Conservation (phyloP, 1,284 basidiomycete genomes). For the Phylloporus gajari region DNA sequence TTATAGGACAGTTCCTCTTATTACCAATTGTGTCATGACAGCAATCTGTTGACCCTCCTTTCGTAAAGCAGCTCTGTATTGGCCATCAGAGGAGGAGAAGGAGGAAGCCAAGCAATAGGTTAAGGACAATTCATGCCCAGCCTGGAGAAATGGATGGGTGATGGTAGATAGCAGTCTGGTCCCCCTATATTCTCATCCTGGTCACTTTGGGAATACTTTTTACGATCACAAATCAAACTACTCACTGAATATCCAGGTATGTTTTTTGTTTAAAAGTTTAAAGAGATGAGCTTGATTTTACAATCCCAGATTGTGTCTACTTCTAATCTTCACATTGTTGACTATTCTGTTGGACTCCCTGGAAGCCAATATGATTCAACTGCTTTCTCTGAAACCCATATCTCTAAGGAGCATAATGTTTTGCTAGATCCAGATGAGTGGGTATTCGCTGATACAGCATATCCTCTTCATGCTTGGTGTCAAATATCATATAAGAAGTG, state of each 20-base stretch:
- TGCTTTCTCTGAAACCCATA: slow-evolving; percentile 43
- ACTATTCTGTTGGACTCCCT: slow-evolving; percentile 8
- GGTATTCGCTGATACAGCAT: slow-evolving; percentile 51
- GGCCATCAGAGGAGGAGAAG: slow-evolving; percentile 9
- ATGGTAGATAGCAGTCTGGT: slow-evolving; percentile 48
- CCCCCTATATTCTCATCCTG: no score
- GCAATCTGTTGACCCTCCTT: slow-evolving; percentile 15
- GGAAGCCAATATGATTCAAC: slow-evolving; percentile 6
- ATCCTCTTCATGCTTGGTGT: slow-evolving; percentile 42
- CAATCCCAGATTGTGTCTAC: neutral
- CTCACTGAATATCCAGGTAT: slow-evolving; percentile 50
- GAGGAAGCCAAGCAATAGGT: slow-evolving; percentile 17
- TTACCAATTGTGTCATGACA: slow-evolving; percentile 36
- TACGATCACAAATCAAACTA: slow-evolving; percentile 52
- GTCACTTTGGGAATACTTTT: slow-evolving; percentile 46
- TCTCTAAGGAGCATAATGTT: no score
- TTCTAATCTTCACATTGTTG: slow-evolving; percentile 6
- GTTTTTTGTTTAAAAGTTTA: slow-evolving; percentile 8
- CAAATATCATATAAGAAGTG: slow-evolving; percentile 38
- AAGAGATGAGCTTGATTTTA: neutral
- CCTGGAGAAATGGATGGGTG: slow-evolving; percentile 39
- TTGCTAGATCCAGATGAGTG: slow-evolving; percentile 33
- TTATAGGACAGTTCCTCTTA: slow-evolving; percentile 43
- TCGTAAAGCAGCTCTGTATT: slow-evolving; percentile 19
- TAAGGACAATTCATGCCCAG: slow-evolving; percentile 12